Conservation (phyloP, 2,329 filamentous ascomycete genomes). For the Hymenoscyphus linearis region DNA sequence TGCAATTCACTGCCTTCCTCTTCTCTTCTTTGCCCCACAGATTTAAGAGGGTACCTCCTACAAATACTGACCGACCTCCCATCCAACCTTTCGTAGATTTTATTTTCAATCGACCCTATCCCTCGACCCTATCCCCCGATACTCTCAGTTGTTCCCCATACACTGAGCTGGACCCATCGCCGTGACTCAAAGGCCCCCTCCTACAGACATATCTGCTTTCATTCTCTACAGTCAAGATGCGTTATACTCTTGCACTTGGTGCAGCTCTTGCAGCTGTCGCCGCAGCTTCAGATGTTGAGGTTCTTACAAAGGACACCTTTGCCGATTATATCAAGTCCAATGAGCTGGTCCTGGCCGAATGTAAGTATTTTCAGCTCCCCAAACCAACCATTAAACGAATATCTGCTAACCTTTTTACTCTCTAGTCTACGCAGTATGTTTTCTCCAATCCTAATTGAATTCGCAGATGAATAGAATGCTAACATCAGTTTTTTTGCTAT, state of each 20-base stretch:
- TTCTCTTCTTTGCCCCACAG: constrained; percentile 4
- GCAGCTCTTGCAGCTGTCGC: constrained; percentile 45
- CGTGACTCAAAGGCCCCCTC: constrained; percentile 14
- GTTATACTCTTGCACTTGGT: constrained; percentile 29
- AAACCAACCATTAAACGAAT: neutral
- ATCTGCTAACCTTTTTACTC: constrained; percentile 16
- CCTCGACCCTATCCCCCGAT: constrained; percentile 4
- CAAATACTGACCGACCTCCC: constrained; percentile 1
- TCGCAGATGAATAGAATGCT: constrained; percentile 18
- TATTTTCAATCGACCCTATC: neutral
- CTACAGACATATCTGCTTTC: constrained; percentile 3
- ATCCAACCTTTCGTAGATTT: constrained; percentile 4
- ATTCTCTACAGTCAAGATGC: constrained; percentile 24
- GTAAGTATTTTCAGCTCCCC: constrained; percentile 46
- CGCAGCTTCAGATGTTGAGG: constrained; percentile 73
- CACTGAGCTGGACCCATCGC: neutral
- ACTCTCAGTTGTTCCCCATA: constrained; percentile 1
- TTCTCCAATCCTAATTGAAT: constrained; percentile 32
- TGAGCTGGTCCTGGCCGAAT: constrained; percentile 89
- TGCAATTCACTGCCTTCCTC: constrained; percentile 1
- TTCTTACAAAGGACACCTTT: constrained; percentile 83
- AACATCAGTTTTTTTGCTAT: constrained; percentile 18
- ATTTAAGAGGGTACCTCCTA: constrained; percentile 8
- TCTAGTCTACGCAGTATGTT: constrained; percentile 91
- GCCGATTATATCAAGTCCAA: constrained; percentile 79